Conservation (phyloP, 306 rosid species). For the Parietaria judaica region DNA sequence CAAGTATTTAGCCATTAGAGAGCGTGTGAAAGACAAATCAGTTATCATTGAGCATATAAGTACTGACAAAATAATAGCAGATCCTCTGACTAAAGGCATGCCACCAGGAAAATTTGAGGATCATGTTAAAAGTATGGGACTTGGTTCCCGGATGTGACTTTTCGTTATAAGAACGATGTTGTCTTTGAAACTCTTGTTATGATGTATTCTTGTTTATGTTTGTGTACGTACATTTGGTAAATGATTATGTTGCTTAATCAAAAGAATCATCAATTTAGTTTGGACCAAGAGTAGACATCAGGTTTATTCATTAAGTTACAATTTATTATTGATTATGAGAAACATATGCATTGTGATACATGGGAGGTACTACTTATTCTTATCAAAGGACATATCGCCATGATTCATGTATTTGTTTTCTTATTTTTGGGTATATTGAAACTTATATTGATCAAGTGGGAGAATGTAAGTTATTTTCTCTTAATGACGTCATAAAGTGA, state of each 20-base stretch:
- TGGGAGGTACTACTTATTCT: background rate
- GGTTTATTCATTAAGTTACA: background rate
- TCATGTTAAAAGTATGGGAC: background rate
- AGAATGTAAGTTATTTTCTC: background rate
- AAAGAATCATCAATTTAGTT: background rate
- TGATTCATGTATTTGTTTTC: background rate
- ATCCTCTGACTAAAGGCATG: constrained; percentile 5
- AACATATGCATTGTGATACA: background rate
- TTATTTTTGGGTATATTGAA: background rate
- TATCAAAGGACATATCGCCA: background rate
- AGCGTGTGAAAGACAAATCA: background rate
- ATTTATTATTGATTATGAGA: background rate
- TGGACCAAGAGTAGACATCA: background rate
- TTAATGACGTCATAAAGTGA: too few species aligned
- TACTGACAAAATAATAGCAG: background rate
- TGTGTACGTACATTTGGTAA: background rate
- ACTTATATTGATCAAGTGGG: background rate
- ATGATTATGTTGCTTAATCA: background rate
- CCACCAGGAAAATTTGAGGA: background rate
- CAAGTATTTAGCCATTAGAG: background rate
- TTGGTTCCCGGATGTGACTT: background rate
- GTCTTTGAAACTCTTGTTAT: too few species aligned
- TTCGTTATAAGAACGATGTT: too few species aligned
- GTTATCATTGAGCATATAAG: background rate
- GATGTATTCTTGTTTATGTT: background rate